phyloP scores from a whole-genome alignment of 1,284 basidiomycete genomes.

The Taiwanofungus camphoratus region DNA sequence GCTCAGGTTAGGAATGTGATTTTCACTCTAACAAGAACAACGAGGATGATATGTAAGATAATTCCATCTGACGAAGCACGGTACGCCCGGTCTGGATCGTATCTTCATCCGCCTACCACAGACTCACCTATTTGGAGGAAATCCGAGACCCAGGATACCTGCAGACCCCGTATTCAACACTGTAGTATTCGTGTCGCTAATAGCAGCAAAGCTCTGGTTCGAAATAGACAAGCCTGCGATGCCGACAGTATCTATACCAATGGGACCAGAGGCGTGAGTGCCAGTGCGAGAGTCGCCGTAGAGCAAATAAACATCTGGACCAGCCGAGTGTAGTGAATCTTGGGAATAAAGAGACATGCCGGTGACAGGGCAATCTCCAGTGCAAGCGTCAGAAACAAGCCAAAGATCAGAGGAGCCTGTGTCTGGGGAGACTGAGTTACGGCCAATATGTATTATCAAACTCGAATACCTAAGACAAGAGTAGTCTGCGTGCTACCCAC shows the following conservation, averaged over 20 bases:
- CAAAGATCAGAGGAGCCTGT: slow-evolving; percentile 37
- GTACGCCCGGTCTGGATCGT: neutral
- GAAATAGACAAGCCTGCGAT: slow-evolving; percentile 28
- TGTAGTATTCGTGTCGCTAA: slow-evolving; percentile 31
- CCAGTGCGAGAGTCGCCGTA: slow-evolving; percentile 36
- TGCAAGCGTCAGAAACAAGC: slow-evolving; percentile 31
- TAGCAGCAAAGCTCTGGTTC: slow-evolving; percentile 31
- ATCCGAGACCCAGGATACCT: slow-evolving; percentile 35
- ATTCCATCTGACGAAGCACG: neutral
- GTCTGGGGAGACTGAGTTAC: slow-evolving; percentile 18
- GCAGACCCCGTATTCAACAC: slow-evolving; percentile 30
- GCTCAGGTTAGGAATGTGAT: neutral
- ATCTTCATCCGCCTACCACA: neutral
- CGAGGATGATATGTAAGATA: neutral
- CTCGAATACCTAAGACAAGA: slow-evolving; percentile 23
- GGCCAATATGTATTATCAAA: neutral
- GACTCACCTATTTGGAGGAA: slow-evolving; percentile 29
- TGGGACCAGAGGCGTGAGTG: slow-evolving; percentile 30
- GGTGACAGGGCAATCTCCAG: slow-evolving; percentile 16
- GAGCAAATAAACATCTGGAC: slow-evolving; percentile 22
- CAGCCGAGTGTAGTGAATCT: slow-evolving; percentile 18
- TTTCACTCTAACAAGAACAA: slow-evolving; percentile 12
- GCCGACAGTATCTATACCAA: slow-evolving; percentile 29
- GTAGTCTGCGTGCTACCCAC: slow-evolving; percentile 24
- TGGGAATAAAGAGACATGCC: slow-evolving; percentile 26